Base-by-base conservation (phyloP, 2,329 filamentous ascomycete species). In the Pseudogymnoascus sp. region DNA sequence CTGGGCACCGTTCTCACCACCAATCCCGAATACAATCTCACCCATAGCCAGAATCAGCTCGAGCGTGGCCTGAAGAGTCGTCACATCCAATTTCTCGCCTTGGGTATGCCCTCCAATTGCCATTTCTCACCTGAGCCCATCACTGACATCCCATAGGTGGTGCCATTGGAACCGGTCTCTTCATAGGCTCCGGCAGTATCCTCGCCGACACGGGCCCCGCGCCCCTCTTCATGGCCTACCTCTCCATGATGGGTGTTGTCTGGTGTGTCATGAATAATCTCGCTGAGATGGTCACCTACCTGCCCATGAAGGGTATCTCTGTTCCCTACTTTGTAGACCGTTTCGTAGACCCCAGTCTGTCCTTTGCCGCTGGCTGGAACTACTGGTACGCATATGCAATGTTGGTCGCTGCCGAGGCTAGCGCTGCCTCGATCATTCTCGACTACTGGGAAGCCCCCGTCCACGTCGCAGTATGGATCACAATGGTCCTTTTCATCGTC, bases 161-260 rank as follows among this genome's bases (percentile, higher is more conserved):
- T 65, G 83, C 81, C 21, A 86, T 87, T 66, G 84, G 84, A 62
- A 87, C 84, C 3, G 84, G 84, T 67, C 78, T 87, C 19, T 87
- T 87, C 71, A 79, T 88, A 64, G 83, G 84, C 62, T 84, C 82
- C 38, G 84, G 84, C 23, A 74, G 74, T 63, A 83, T 85, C 61
- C 74, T 87, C 61, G 75, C 79, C 35, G 74, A 75, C 8, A 80
- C 81, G 29, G 85, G 85, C 1, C 85, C 85, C 2, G 87, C 86
- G 4, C 86, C 88, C 0, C 75, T 91, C 14, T 81, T 91, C 71
- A 85, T 92, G 73, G 85, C 83, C 23, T 92, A 90, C 72, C 68
- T 82, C 6, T 77, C 75, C 66, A 82, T 83, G 80, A 82, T 81
- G 76, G 26, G 74, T 2, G 69, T 83, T 8, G 80, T 83, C 26